Evolutionary conservation across 768 basidiomycete genomes (phyloP).

Genomic region (Lepiota subincarnata): DNA sequence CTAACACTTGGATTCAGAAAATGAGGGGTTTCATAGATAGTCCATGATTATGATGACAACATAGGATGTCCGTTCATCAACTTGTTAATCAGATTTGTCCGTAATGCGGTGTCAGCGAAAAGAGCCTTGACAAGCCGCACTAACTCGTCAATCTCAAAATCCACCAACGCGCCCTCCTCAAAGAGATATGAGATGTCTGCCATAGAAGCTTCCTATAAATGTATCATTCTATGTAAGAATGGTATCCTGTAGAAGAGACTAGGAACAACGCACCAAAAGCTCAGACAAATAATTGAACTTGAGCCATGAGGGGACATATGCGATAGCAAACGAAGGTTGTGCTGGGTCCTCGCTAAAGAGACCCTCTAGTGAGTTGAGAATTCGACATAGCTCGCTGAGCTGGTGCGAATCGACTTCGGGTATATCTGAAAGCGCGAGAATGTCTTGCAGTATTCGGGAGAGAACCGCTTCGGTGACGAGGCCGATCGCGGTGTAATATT

Average conservation of each 20-base stretch:
- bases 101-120: slow-evolving; percentile 81
- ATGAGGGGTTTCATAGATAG: no score
- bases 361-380: slow-evolving; percentile 75
- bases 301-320: slow-evolving; percentile 89
- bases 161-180: slow-evolving; percentile 85
- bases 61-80: slow-evolving; percentile 57
- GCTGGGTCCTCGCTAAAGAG: slow-evolving; percentile 67
- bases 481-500: slow-evolving; percentile 72
- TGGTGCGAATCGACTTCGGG: slow-evolving; percentile 83
- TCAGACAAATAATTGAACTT: slow-evolving; percentile 95
- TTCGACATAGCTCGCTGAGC: slow-evolving; percentile 77
- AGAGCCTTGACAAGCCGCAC: slow-evolving; percentile 77
- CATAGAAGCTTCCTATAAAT: slow-evolving; percentile 81
- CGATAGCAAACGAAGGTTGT: slow-evolving; percentile 71
- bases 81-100: slow-evolving; percentile 79
- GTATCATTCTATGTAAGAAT: background rate
- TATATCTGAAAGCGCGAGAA: slow-evolving; percentile 80
- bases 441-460: slow-evolving; percentile 61
- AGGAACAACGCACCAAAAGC: slow-evolving; percentile 62
- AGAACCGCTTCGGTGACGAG: slow-evolving; percentile 65
- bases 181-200: slow-evolving; percentile 91
- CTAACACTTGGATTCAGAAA: no score
- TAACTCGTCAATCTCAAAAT: slow-evolving; percentile 84
- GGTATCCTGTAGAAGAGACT: background rate
- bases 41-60: slow-evolving; percentile 9